Base-by-base conservation (phyloP, 73 alveolate species). In the Paramecium tetraurelia region DNA sequence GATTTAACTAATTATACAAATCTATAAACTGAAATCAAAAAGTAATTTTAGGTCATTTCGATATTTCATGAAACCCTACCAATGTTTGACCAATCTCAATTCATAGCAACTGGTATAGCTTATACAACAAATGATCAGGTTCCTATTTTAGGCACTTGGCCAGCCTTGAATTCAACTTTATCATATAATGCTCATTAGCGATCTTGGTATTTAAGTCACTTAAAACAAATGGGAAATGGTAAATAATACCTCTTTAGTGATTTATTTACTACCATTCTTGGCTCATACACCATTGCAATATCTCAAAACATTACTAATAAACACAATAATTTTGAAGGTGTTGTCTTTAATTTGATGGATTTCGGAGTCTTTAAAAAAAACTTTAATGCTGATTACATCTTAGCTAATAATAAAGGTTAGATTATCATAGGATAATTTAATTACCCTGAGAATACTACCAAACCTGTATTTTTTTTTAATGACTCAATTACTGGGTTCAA, bases 111-210 rank as follows among this genome's bases (percentile, higher is more conserved):
- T 2, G 90, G 90, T n/a, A 44, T 44, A 18, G 90, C 76, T 10
- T 80, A 44, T 80, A 80, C 76, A 18, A 16, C 90, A 24, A 80
- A 7, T 40, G 75, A 80, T 80, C 24, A 31, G n/a, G 5, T 72
- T 12, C 59, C 76, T 20, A 27, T 80, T 14, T 80, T 80, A 5
- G 90, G 90, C 2, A 80, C 90, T 44, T 80, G 90, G 90, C 90
- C 90, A 11, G 70, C 90, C 20, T 22, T 80, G 6, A 80, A 80
- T 80, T 80, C 43, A 44, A 31, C 90, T 5, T 24, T 35, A 18
- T 40, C 70, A 8, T 80, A 80, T 80, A 46, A 80, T 48, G 63
- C 90, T 44, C 90, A 80, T 80, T 7, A 44, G 14, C 20, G 90
- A 22, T 40, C 24, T 5, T 80, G 90, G 90, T 80, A 41, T 35